Evolutionary conservation across 495 filamentous ascomycete genomes (phyloP), one percentile per base, ranked within the genome.

Genomic region (Daldinia vernicosa): DNA sequence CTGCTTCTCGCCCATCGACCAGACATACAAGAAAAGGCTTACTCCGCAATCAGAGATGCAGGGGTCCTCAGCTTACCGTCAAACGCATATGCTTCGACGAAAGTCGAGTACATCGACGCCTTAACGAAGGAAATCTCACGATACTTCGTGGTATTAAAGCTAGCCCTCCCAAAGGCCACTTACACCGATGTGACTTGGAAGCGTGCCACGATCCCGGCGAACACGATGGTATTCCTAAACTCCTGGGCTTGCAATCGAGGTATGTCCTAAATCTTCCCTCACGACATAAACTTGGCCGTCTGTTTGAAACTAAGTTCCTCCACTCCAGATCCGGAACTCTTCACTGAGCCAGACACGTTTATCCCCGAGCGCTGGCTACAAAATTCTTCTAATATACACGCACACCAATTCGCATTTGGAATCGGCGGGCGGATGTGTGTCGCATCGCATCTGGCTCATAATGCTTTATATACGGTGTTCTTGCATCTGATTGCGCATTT

Each of bases 111-210:
- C 71, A 80, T 93, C 39, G 89, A 88, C 0, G 90, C 90, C 0
- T 72, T 93, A 39, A 88, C 90, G 56, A 90, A 91, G 70, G 90
- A 93, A 75, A 86, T 85, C 28, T 83, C 92, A 12, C 84, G 90
- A 62, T 93, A 86, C 80, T 93, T 87, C 85, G 90, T 87, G 2
- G 89, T 93, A n/a, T 88, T 92, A 69, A 89, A 90, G 3, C 89
- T 92, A 69, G 90, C 89, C 68, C 82, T 93, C 6, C 90, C 90
- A 0, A 83, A 89, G 4, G 85, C 84, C 26, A 88, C 80, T 67
- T 87, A 88, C 76, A 90, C 89, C 73, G 87, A 89, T 56, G 89
- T 92, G 51, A 74, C 81, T 32, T 92, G 84, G 77, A 82, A 89
- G 30, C 84, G 85, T 12, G 83, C 84, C 0, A 82, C 78, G 1